Evolutionary conservation across 352 stramenopile genomes (phyloP).

Genomic region (Pythium coloratum): DNA sequence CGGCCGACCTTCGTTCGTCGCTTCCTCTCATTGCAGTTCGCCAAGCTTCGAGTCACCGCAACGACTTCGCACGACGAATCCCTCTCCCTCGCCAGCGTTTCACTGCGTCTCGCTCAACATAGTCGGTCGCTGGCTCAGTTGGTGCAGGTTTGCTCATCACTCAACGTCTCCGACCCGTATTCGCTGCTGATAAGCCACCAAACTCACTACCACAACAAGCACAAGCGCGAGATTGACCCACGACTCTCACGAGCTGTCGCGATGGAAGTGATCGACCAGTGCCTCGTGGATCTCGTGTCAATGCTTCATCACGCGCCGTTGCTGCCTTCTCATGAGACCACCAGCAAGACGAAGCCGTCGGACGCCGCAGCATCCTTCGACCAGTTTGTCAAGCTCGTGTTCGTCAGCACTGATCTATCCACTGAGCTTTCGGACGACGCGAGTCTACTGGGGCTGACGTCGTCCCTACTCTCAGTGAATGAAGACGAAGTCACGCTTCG

Average conservation of each 20-base stretch:
- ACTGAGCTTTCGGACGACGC: background rate
- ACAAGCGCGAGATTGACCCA: background rate
- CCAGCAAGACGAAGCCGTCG: background rate
- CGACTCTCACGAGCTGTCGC: background rate
- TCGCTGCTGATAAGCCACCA: background rate
- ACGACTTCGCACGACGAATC: background rate
- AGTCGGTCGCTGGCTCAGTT: background rate
- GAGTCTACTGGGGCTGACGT: background rate
- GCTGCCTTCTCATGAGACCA: background rate
- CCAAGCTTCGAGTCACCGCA: background rate
- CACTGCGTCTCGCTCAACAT: background rate
- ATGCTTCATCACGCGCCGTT: background rate
- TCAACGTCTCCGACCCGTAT: background rate
- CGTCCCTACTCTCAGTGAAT: background rate
- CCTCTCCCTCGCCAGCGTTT: background rate
- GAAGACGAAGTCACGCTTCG: background rate
- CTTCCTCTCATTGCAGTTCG: background rate
- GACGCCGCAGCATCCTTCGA: background rate
- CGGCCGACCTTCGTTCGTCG: background rate
- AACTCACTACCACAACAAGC: background rate
- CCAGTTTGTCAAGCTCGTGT: slow-evolving; percentile 16
- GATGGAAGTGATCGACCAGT: background rate
- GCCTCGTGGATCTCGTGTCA: slow-evolving; percentile 9
- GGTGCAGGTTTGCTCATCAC: background rate
- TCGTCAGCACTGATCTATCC: slow-evolving; percentile 2